Base-by-base conservation (phyloP, 495 filamentous ascomycete genomes). In the Lasiosphaeria ovina region DNA sequence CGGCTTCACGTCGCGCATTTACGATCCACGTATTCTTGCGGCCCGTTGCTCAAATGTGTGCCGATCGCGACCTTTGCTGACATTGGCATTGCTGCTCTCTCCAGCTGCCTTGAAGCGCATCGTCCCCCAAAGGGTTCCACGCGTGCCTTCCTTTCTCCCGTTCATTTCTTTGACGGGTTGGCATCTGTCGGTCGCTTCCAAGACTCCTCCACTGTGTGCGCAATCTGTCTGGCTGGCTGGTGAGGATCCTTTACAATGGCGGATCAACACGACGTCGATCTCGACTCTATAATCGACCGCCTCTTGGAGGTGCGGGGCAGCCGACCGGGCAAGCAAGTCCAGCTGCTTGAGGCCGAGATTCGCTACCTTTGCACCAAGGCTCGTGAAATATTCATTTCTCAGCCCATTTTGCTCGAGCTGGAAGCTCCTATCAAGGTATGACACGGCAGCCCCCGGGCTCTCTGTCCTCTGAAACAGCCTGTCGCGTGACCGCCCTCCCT, bases 241-340 rank as follows among this genome's bases (percentile, higher is more conserved):
- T 71, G 70, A 77, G 70, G 71, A 77, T 47, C 7, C 64, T 61
- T 61, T 67, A 71, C 71, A 71, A 98, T 98, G 94, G 93, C 95
- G 79, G 95, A 98, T 79, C 85, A 92, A 77, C 87, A 89, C 74
- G 94, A 98, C 75, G 93, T 98, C 76, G 95, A 98, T 80, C 83
- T 98, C 79, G 95, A 98, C 75, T 97, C 94, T 67, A 96, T 98
- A 83, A 98, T 98, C 77, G 94, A 98, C 76, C 85, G 94, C 78
- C 85, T 98, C 74, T 80, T 98, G 67, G 94, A 98, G 80, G 94
- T 98, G 77, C 87, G 94, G 80, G 94, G 94, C 69, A 98, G 93
- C 83, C 85, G 94, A 72, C 94, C 94, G 55, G 94, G 94, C 63
- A 98, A 98, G 80, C 94, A 98, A 78, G 95, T 98, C 45, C 94